Percentiles rank a stretch among this genome's conserved stretches.
phyloP scores from a whole-genome alignment of 2,329 filamentous ascomycete genomes.

The Fusarium buharicum region DNA sequence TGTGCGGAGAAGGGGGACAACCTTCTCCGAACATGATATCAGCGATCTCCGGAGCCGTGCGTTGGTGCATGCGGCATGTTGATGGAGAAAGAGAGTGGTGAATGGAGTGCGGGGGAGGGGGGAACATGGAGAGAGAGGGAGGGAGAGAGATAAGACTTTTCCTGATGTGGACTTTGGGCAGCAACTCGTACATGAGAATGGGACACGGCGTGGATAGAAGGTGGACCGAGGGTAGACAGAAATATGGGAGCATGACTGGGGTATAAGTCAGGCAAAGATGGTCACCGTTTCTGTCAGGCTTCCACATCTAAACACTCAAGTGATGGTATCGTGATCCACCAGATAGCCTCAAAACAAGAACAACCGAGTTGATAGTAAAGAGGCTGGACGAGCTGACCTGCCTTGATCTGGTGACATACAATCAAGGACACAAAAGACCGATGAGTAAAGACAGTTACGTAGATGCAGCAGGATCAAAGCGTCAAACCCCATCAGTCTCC shows the following conservation, averaged over 20 bases:
- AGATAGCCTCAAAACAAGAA: background rate
- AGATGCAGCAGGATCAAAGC: background rate
- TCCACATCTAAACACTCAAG: background rate
- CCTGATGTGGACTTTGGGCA: slow-evolving; percentile 26
- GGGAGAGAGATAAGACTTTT: slow-evolving; percentile 32
- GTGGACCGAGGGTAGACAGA: background rate
- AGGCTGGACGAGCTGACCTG: background rate
- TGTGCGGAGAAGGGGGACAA: slow-evolving; percentile 28
- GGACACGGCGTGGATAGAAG: slow-evolving; percentile 18
- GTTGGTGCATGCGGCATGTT: background rate
- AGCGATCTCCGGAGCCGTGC: slow-evolving; percentile 19
- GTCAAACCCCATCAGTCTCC: background rate
- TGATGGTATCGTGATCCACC: background rate
- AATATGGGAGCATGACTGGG: background rate
- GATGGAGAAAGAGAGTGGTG: slow-evolving; percentile 4
- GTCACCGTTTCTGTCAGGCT: no score
- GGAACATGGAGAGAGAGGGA: slow-evolving; percentile 18
- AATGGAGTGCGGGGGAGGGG: slow-evolving; percentile 30
- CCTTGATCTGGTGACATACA: slow-evolving; percentile 12
- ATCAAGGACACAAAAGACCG: background rate
- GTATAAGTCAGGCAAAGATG: no score
- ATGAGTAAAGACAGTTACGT: slow-evolving; percentile 5
- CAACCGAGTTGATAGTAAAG: slow-evolving; percentile 6
- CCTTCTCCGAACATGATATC: slow-evolving; percentile 16
- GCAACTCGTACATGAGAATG: slow-evolving; percentile 39